Base-by-base conservation (phyloP, 2,329 filamentous ascomycete genomes). In the Simplicillium sp. region DNA sequence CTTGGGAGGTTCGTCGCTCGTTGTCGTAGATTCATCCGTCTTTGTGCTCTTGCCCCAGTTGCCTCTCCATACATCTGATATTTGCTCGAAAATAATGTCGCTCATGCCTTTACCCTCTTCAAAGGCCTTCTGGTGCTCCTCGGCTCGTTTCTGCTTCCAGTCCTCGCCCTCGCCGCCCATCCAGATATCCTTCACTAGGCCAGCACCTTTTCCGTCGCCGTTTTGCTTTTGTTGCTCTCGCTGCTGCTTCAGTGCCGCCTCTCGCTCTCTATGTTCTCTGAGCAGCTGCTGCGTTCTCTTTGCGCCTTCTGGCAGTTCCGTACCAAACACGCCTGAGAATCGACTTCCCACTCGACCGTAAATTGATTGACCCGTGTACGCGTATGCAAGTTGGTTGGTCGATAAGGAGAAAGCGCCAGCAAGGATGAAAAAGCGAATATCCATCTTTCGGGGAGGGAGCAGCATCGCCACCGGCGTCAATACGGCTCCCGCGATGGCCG, bases 241-340 rank as follows among this genome's bases (percentile, higher is more conserved):
- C 14, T 40, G 45, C 38, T 51, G 53, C 37, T 51, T 52, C 32
- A 48, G 43, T 32, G 54, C 54, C 8, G 58, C 58, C 48, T 63
- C 58, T 17, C 59, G 53, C 55, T 61, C 61, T 41, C 56, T 57
- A 52, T 75, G 71, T 44, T 68, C 66, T 39, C 61, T 62, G 38
- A 76, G 58, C 37, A 69, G 57, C 48, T 57, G 57, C 56, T 68
- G 68, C 16, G 64, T 72, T 50, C 61, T 60, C 54, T 57, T 59
- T 15, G 74, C 73, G 39, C 65, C 65, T 49, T 82, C 78, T 34
- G 74, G 76, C 13, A 83, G 73, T 40, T 71, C 66, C 36, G 64
- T 68, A 45, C 67, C 66, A 34, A 76, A 57, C 34, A 78, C 59
- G 13, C 62, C 63, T 18, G 51, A 51, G 47, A 67, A 50, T 40